These are phyloP conservation scores for Termitomyces titanicus DNA, from an alignment of 768 basidiomycete genomes.

Conservation along the genomic window DNA sequence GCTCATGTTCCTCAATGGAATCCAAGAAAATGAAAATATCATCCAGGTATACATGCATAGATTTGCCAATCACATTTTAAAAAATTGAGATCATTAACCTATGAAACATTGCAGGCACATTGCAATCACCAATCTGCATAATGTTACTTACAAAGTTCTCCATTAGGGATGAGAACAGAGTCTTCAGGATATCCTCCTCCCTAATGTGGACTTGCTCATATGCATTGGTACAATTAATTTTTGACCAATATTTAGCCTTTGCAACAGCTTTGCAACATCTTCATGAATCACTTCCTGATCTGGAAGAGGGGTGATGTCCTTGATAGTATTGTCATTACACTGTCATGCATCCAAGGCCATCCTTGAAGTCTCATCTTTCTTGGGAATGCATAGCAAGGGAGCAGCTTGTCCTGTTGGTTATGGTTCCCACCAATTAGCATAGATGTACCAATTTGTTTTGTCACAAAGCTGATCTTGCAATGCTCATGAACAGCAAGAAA, in stretches of 20 bases:
- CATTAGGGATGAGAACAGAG: too few relatives aligned
- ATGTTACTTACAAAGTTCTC: too few relatives aligned
- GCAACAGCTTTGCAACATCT: not conserved
- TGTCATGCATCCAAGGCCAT: not conserved
- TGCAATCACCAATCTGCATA: too few relatives aligned
- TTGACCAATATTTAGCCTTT: too few relatives aligned
- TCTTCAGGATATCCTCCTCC: too few relatives aligned
- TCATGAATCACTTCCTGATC: not conserved
- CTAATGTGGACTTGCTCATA: not conserved
- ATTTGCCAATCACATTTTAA: not conserved
- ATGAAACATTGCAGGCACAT: not conserved
- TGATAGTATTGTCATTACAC: not conserved
- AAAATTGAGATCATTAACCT: constrained; percentile 5
- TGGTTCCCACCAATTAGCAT: constrained; percentile 33
- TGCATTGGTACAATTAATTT: not conserved
- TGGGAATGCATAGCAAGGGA: constrained; percentile 28
- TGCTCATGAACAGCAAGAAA: constrained; percentile 28
- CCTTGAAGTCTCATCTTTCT: constrained; percentile 15
- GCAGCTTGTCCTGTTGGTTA: constrained; percentile 20
- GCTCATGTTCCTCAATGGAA: too few relatives aligned
- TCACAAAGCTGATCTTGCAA: constrained; percentile 23
- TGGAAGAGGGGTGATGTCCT: not conserved
- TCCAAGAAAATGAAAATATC: too few relatives aligned
- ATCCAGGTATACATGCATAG: too few relatives aligned
- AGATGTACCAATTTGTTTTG: constrained; percentile 30